These are phyloP conservation scores for Trichosporon inkin DNA, from an alignment of 1,284 basidiomycete genomes.

Conservation along the genomic window DNA sequence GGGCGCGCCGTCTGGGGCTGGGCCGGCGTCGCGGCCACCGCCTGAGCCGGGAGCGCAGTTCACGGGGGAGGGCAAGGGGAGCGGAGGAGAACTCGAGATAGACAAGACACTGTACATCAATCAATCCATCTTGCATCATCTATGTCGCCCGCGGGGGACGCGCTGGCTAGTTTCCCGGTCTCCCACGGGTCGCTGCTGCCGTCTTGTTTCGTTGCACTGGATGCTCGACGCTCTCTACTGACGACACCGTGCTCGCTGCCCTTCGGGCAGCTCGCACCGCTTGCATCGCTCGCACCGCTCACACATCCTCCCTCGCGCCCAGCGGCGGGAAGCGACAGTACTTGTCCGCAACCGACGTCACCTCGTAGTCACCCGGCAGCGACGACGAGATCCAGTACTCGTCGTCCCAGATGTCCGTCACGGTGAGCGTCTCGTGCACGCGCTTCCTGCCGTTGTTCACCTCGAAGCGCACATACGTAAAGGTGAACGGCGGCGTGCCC, in stretches of 20 bases:
- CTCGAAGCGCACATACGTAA: constrained; percentile 76
- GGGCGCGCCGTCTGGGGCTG: constrained; percentile 47
- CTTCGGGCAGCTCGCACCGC: too few species aligned
- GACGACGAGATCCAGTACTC: constrained; percentile 85
- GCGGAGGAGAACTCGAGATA: too few species aligned
- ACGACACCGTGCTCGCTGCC: too few species aligned
- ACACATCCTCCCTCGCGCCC: constrained; percentile 15
- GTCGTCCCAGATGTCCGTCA: constrained; percentile 69
- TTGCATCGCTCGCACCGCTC: neutral
- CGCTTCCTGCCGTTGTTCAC: constrained; percentile 47
- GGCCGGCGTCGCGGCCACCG: constrained; percentile 21
- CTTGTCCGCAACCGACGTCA: constrained; percentile 80
- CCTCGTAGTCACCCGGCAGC: constrained; percentile 66
- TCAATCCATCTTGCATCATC: neutral
- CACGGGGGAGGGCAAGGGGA: too few species aligned
- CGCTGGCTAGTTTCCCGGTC: too few species aligned
- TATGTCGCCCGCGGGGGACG: neutral
- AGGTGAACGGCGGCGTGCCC: constrained; percentile 91
- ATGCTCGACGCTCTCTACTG: too few species aligned
- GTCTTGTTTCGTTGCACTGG: too few species aligned
- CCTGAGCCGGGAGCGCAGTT: neutral
- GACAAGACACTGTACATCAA: neutral
- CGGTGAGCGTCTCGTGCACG: constrained; percentile 77
- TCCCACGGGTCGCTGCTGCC: too few species aligned
- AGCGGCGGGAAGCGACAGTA: constrained; percentile 75